phyloP scores from a whole-genome alignment of 495 filamentous ascomycete genomes.

The Recurvomyces mirabilis region DNA sequence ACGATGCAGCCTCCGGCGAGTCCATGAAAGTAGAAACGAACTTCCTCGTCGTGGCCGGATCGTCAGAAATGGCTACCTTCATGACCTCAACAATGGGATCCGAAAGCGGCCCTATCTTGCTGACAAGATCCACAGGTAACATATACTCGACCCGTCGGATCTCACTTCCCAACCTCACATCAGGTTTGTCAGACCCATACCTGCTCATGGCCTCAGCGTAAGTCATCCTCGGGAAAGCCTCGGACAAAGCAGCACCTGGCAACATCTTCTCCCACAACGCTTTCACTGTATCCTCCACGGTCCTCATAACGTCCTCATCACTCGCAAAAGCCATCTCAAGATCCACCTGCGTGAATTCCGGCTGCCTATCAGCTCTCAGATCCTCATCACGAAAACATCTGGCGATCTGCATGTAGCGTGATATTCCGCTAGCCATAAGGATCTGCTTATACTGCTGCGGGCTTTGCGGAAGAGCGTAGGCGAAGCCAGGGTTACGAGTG shows the following conservation, averaged over 20 bases:
- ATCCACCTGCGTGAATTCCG: slow-evolving; percentile 95
- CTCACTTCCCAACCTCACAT: slow-evolving; percentile 54
- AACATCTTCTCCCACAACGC: slow-evolving; percentile 40
- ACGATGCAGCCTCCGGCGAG: slow-evolving; percentile 46
- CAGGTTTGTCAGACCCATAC: slow-evolving; percentile 88
- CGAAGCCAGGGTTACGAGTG: slow-evolving; percentile 58
- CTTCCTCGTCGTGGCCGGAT: slow-evolving; percentile 39
- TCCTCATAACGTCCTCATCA: slow-evolving; percentile 60
- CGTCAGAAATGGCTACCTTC: slow-evolving; percentile 41
- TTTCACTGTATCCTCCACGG: slow-evolving; percentile 54
- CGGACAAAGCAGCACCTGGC: slow-evolving; percentile 20
- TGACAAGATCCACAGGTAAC: slow-evolving; percentile 53
- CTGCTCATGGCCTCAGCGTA: slow-evolving; percentile 69
- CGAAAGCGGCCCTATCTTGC: slow-evolving; percentile 54
- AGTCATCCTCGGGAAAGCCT: slow-evolving; percentile 46
- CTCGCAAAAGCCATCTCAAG: slow-evolving; percentile 79
- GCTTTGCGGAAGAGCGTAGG: slow-evolving; percentile 89
- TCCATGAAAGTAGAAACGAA: slow-evolving; percentile 62
- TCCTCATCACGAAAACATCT: slow-evolving; percentile 95
- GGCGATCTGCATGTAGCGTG: slow-evolving; percentile 81
- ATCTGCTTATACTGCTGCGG: slow-evolving; percentile 99
- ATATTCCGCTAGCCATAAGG: slow-evolving; percentile 80
- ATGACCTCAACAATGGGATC: slow-evolving; percentile 61
- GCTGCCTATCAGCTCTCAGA: slow-evolving; percentile 81
- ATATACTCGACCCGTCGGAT: slow-evolving; percentile 52